Evolutionary conservation across 345 rosid species (phyloP).

Genomic region (Isatis tinctoria): DNA sequence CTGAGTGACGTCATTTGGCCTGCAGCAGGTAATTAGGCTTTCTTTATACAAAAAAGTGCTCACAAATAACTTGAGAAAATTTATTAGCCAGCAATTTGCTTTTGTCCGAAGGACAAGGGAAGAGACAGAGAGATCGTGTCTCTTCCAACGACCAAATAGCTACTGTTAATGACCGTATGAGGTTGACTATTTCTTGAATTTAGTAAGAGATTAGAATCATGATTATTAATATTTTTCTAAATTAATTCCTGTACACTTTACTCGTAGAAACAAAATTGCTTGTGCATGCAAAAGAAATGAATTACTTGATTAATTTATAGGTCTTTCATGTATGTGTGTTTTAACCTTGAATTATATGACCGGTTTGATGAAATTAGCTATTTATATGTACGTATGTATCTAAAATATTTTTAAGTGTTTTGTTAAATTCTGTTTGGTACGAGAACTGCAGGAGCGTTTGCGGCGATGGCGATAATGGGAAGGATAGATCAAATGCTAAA

Average conservation of each 20-base stretch:
- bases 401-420: not conserved
- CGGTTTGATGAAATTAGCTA: not conserved
- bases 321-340: too few relatives aligned
- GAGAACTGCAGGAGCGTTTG: constrained; percentile 71
- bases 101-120: constrained; percentile 20
- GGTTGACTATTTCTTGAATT: not conserved
- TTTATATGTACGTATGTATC: too few relatives aligned
- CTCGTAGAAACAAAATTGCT: not conserved
- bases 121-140: constrained; percentile 12
- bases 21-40: constrained; percentile 54
- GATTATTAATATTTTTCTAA: not conserved
- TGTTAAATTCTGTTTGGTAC: not conserved
- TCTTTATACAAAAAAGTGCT: not conserved
- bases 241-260: not conserved
- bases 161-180: not conserved
- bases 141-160: constrained; percentile 15
- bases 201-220: not conserved
- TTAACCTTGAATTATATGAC: not conserved
- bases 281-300: not conserved
- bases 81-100: not conserved
- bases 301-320: not conserved
- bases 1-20: constrained; percentile 90
- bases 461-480: constrained; percentile 88
- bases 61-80: not conserved
- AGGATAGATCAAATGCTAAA: constrained; percentile 73